phyloP scores from a whole-genome alignment of 2,329 filamentous ascomycete genomes.

The Cercospora sp. region DNA sequence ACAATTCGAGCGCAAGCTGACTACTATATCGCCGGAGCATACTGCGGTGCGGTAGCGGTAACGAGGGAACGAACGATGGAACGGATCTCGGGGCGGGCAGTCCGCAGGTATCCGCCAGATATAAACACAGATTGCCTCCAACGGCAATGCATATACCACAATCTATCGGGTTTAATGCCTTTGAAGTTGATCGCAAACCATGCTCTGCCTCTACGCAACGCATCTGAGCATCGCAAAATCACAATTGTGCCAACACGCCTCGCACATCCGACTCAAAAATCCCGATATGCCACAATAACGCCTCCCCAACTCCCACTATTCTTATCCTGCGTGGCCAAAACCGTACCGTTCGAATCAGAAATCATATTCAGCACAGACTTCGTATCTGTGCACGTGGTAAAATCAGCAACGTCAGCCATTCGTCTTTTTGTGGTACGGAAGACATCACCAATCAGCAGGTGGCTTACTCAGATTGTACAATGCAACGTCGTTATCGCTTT shows the following conservation, averaged over 20 bases:
- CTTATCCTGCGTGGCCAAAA: slow-evolving; percentile 21
- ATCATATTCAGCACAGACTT: slow-evolving; percentile 31
- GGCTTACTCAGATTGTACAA: slow-evolving; percentile 28
- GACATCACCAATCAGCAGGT: neutral
- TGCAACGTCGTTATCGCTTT: slow-evolving; percentile 18
- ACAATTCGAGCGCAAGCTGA: neutral
- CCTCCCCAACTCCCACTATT: slow-evolving; percentile 33
- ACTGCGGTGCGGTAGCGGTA: neutral
- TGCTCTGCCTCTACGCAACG: neutral
- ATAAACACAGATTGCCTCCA: neutral
- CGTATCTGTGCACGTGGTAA: slow-evolving; percentile 13
- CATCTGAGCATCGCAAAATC: neutral
- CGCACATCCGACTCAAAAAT: neutral
- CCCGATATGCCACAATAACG: slow-evolving; percentile 29
- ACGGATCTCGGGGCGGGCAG: neutral
- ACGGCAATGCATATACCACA: neutral
- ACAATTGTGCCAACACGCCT: neutral
- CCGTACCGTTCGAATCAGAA: slow-evolving; percentile 18
- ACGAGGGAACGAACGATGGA: neutral
- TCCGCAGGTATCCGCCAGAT: neutral
- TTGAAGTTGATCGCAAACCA: neutral
- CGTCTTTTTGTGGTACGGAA: neutral
- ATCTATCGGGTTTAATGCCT: neutral
- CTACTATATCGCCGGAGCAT: neutral
- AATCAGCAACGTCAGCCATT: neutral